Evolutionary conservation across 192 early-diverging fungal genomes (phyloP), one percentile per base, ranked within the genome.

Genomic region (Chytriomyces confervae): DNA sequence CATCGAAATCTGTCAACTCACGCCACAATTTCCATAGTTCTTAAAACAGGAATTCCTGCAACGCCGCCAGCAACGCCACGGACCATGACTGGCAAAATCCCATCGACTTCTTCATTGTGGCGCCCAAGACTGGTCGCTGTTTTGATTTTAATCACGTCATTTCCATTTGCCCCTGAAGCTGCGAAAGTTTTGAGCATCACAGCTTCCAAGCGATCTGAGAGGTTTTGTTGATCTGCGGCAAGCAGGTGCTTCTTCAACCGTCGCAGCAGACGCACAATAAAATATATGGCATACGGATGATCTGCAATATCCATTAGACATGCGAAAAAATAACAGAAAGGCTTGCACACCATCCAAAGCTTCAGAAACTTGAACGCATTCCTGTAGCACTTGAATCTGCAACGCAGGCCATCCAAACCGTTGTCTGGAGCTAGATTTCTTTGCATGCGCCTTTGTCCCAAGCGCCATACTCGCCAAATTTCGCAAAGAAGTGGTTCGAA

Each of bases 371-470:
- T 85, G 83, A 63, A 94, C 90, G 50, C 91, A 91, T 82, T 95
- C 92, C 61, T 91, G 89, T 20, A 95, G 70, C 10, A 92, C 86
- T 78, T 91, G 91, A 57, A 95, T 92, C 77, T 94, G 94, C 44
- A 95, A 76, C 44, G 87, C 86, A 36, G 93, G 90, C 94, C 94
- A 95, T 3, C 94, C 94, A 79, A 82, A 88, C 6, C 84, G 45
- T 24, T 80, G 24, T n/a, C 78, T 61, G 20, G 61, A 66, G 6
- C 13, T 27, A 5, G 18, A n/a, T 20, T 2, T 45, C 29, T 23
- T 13, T 8, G 48, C 44, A 57, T 8, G 50, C 18, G 11, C 45
- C 10, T 48, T 16, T 50, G 13, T 50, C 13, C 50, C 16, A 20
- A 71, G 49, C 5, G 43, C 36, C 64, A 67, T 51, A n/a, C 46